Conservation (phyloP, 352 stramenopile species). For the Globisporangium barbulae region DNA sequence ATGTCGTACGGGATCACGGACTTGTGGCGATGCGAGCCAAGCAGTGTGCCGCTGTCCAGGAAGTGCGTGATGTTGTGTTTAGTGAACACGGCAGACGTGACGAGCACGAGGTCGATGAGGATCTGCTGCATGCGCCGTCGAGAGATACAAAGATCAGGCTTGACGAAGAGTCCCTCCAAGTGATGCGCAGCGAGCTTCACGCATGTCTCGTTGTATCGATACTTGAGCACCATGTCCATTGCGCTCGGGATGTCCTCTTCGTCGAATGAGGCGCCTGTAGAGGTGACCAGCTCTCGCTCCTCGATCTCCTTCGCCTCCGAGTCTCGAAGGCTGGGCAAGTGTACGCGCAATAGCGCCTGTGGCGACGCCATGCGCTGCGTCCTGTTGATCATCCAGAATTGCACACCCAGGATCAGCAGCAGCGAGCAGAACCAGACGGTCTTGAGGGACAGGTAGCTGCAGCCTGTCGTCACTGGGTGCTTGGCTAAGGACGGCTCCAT, state of each 20-base stretch:
- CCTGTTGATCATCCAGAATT: constrained; percentile 7
- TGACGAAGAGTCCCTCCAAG: constrained; percentile 15
- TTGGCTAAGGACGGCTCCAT: constrained; percentile 3
- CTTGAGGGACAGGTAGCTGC: constrained; percentile 1
- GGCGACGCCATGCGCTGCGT: neutral
- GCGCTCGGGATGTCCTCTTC: neutral
- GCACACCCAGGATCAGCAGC: constrained; percentile 5
- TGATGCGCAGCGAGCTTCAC: constrained; percentile 16
- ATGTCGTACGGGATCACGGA: constrained; percentile 28
- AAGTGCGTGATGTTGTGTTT: constrained; percentile 26
- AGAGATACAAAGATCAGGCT: constrained; percentile 20
- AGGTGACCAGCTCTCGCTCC: neutral
- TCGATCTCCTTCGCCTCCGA: neutral
- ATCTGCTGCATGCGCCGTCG: constrained; percentile 21
- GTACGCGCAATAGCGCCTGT: constrained; percentile 7
- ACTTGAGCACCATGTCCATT: constrained; percentile 4
- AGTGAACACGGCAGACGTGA: constrained; percentile 16
- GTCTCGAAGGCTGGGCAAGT: constrained; percentile 1
- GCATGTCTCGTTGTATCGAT: constrained; percentile 19
- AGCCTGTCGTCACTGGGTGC: neutral
- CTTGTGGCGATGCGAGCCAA: constrained; percentile 25
- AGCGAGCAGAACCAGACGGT: constrained; percentile 1
- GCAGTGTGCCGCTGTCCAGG: constrained; percentile 28
- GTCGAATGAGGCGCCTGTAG: neutral
- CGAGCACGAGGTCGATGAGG: constrained; percentile 24